These are phyloP conservation scores for Paramecium primaurelia DNA, from an alignment of 73 alveolate genomes.

Conservation along the genomic window DNA sequence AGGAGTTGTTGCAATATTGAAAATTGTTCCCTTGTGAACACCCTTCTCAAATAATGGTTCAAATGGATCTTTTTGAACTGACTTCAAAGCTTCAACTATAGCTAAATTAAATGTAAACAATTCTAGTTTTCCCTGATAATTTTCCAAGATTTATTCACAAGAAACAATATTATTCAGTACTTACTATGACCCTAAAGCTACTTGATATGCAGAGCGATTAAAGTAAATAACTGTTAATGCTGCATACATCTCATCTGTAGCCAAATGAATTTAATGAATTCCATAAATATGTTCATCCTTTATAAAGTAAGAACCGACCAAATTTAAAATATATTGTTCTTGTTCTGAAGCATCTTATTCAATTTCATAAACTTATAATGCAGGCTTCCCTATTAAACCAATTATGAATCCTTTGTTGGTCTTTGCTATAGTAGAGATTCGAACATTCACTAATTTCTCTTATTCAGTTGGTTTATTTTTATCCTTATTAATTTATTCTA, in stretches of 20 bases:
- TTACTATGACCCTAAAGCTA: neutral
- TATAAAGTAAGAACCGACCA: constrained; percentile 29
- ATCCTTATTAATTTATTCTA: neutral
- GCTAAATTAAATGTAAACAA: constrained; percentile 52
- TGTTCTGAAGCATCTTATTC: neutral
- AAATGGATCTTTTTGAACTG: constrained; percentile 57
- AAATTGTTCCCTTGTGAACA: constrained; percentile 55
- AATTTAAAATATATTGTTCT: neutral
- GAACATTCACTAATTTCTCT: neutral
- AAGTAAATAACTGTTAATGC: constrained; percentile 37
- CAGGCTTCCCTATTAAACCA: constrained; percentile 24
- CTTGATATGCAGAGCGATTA: neutral
- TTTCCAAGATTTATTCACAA: constrained; percentile 34
- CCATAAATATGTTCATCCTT: constrained; percentile 47
- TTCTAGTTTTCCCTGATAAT: constrained; percentile 48
- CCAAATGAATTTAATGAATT: constrained; percentile 42
- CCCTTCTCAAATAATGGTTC: constrained; percentile 58
- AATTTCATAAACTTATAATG: constrained; percentile 8
- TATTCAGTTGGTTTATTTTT: neutral
- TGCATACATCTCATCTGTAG: constrained; percentile 62
- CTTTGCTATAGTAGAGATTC: neutral
- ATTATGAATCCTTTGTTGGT: constrained; percentile 28
- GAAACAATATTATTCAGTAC: neutral
- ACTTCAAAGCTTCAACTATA: constrained; percentile 39
- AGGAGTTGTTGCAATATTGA: constrained; percentile 35